These are phyloP conservation scores for Orbilia javanica DNA, from an alignment of 2,329 filamentous ascomycete species.

Conservation along the genomic window DNA sequence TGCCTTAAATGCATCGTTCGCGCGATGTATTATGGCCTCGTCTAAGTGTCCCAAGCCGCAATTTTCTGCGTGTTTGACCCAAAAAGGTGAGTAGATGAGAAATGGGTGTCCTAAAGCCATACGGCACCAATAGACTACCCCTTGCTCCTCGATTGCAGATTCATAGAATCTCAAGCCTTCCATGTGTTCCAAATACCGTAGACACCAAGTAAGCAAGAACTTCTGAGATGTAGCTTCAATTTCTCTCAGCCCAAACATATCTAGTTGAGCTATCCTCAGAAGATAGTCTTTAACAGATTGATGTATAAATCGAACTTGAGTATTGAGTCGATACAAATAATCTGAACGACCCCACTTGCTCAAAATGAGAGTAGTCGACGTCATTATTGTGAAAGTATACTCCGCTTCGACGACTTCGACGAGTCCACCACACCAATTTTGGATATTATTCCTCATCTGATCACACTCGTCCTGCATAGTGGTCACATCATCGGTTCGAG, in stretches of 20 bases:
- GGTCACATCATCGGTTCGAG: background rate
- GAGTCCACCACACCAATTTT: constrained; percentile 3
- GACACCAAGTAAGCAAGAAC: background rate
- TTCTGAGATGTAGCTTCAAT: background rate
- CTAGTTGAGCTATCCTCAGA: background rate
- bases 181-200: background rate
- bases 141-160: too few species aligned
- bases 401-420: background rate
- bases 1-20: background rate
- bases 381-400: background rate
- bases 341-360: too few species aligned
- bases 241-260: background rate
- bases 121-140: too few species aligned
- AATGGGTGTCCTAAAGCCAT: background rate
- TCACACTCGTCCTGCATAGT: background rate
- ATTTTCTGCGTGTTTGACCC: background rate
- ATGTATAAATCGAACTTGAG: constrained; percentile 5
- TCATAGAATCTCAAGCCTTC: background rate
- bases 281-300: constrained; percentile 17
- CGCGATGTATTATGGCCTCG: background rate
- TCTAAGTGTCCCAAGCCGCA: background rate
- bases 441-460: background rate
- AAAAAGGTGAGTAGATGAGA: background rate
- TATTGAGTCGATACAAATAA: too few species aligned
- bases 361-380: too few species aligned